A percentile compares a stretch with the other conserved stretches of the same genome.
Conservation (phyloP, 208 protist genomes). For the Lotmaria passim region DNA sequence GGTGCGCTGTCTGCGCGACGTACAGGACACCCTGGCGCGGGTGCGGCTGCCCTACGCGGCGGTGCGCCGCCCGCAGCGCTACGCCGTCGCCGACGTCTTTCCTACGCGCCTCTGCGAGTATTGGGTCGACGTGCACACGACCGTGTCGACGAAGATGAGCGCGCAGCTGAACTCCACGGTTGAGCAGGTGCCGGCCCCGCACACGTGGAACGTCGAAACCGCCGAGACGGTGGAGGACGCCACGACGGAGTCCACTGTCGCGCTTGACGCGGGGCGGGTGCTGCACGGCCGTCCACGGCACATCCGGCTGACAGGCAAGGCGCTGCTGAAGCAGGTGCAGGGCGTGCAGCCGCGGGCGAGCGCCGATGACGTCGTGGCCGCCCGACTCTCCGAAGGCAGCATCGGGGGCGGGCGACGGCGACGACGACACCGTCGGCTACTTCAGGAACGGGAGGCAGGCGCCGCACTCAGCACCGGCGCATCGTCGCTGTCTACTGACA, state of each 20-base stretch:
- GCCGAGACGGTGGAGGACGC: slow-evolving; percentile 52
- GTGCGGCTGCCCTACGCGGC: slow-evolving; percentile 54
- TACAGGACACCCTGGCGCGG: slow-evolving; percentile 75
- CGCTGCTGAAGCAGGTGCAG: slow-evolving; percentile 52
- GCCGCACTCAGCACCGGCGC: not conserved
- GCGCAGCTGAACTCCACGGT: slow-evolving; percentile 55
- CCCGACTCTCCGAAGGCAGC: slow-evolving; percentile 4
- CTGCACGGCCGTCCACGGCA: slow-evolving; percentile 28
- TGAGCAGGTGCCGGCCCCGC: slow-evolving; percentile 79
- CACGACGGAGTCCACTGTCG: slow-evolving; percentile 34
- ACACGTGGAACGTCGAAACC: slow-evolving; percentile 74
- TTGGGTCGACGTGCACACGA: slow-evolving; percentile 67
- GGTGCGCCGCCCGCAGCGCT: slow-evolving; percentile 39
- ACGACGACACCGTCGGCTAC: slow-evolving; percentile 10
- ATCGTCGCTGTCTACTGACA: not conserved
- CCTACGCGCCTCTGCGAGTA: slow-evolving; percentile 65
- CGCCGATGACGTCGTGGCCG: slow-evolving; percentile 54
- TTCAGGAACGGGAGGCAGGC: not conserved
- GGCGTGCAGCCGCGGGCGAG: slow-evolving; percentile 44
- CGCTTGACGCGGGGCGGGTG: slow-evolving; percentile 26
- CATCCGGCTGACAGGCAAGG: not conserved
- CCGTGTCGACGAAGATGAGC: slow-evolving; percentile 54
- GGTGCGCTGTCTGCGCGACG: slow-evolving; percentile 60
- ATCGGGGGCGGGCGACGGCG: slow-evolving; percentile 11
- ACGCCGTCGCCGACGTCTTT: slow-evolving; percentile 61